Conservation (phyloP, 306 rosid species). For the Calophaca sinica region DNA sequence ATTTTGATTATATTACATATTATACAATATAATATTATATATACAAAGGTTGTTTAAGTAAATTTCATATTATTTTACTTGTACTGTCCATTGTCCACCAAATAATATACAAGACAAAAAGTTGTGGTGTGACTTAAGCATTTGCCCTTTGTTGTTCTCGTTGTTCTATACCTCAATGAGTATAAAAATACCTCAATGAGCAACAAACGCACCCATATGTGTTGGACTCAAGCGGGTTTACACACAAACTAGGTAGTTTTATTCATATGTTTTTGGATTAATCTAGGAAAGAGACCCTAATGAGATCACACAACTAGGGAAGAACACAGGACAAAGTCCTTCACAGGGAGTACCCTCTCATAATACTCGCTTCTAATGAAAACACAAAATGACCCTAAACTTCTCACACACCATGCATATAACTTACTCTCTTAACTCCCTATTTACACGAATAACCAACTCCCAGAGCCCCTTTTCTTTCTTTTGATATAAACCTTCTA, state of each 20-base stretch:
- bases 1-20: too few relatives aligned
- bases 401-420: neutral
- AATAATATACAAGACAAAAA: too few relatives aligned
- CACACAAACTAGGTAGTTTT: slow-evolving; percentile 2
- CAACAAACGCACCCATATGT: neutral
- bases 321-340: neutral
- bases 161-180: too few relatives aligned
- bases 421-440: neutral
- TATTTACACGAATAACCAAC: neutral
- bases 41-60: too few relatives aligned
- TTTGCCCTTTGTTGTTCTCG: too few relatives aligned
- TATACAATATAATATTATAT: too few relatives aligned
- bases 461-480: too few relatives aligned
- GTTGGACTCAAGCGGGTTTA: neutral
- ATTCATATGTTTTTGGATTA: neutral
- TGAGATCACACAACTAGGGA: slow-evolving; percentile 1
- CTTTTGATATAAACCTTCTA: too few relatives aligned
- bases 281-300: neutral
- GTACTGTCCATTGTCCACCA: too few relatives aligned
- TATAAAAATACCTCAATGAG: too few relatives aligned
- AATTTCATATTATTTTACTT: too few relatives aligned
- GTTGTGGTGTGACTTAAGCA: too few relatives aligned
- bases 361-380: neutral
- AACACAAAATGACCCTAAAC: slow-evolving; percentile 6
- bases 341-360: neutral